phyloP scores from a whole-genome alignment of 352 stramenopile genomes.

The Globisporangium mamillatum region DNA sequence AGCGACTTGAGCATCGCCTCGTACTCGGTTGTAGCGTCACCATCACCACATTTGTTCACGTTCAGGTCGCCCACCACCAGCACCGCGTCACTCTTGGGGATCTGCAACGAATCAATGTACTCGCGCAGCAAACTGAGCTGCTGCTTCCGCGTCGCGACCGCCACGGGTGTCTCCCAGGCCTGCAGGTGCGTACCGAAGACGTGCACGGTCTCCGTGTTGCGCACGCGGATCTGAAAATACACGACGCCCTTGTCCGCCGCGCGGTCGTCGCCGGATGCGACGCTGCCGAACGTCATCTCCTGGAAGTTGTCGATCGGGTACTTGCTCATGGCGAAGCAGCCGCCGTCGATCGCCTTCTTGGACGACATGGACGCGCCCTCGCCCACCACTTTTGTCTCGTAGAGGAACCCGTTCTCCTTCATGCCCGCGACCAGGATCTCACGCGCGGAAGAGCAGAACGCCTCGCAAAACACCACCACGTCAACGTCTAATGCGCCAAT shows the following conservation, averaged over 20 bases:
- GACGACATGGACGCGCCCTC: conserved; percentile 40
- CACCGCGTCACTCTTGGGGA: conserved; percentile 45
- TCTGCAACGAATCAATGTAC: conserved; percentile 48
- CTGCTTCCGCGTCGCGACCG: conserved; percentile 32
- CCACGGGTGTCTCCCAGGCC: conserved; percentile 55
- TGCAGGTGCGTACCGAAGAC: conserved; percentile 67
- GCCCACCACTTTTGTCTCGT: conserved; percentile 64
- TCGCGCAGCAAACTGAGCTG: conserved; percentile 44
- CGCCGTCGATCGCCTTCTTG: conserved; percentile 63
- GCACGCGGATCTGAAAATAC: conserved; percentile 50
- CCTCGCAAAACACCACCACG: conserved; percentile 73
- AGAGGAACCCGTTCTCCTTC: conserved; percentile 64
- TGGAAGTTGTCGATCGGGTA: conserved; percentile 55
- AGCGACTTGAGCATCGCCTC: conserved; percentile 46
- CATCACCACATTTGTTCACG: conserved; percentile 35
- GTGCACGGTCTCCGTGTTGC: conserved; percentile 37
- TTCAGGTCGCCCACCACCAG: conserved; percentile 65
- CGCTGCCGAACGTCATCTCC: conserved; percentile 57
- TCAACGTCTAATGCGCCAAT: conserved; percentile 40
- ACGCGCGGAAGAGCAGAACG: conserved; percentile 46
- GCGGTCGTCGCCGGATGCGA: conserved; percentile 52
- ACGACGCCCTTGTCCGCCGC: conserved; percentile 65
- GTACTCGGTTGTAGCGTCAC: conserved; percentile 30
- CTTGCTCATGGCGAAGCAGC: conserved; percentile 68
- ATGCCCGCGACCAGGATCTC: conserved; percentile 55